Conservation (phyloP, 768 basidiomycete genomes). For the Suillus tomentosus region DNA sequence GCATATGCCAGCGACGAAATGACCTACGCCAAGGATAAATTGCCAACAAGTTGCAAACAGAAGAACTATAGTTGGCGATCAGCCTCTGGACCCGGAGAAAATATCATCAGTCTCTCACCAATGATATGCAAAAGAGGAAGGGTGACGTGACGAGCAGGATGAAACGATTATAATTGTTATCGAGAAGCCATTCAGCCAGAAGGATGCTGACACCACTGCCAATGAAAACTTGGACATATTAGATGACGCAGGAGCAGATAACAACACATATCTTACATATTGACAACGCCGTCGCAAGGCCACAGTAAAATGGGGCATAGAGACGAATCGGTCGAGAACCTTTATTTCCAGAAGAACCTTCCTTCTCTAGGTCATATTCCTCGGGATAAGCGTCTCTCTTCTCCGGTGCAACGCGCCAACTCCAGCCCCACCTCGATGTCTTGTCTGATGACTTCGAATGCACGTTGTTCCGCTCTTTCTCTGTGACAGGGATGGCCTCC, state of each 20-base stretch:
- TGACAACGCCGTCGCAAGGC: conserved; percentile 62
- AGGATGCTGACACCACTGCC: conserved; percentile 59
- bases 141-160: conserved; percentile 64
- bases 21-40: conserved; percentile 60
- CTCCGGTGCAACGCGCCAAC: conserved; percentile 45
- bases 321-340: conserved; percentile 53
- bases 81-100: conserved; percentile 9
- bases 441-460: conserved; percentile 8
- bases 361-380: conserved; percentile 58
- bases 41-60: conserved; percentile 65
- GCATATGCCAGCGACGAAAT: conserved; percentile 8
- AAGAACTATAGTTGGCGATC: conserved; percentile 56
- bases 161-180: conserved; percentile 62
- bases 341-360: conserved; percentile 26
- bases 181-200: conserved; percentile 70
- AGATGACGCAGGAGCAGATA: conserved; percentile 12
- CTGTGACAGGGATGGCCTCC: conserved; percentile 26
- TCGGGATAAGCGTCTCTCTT: conserved; percentile 15
- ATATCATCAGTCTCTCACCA: conserved; percentile 46
- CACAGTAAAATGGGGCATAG: conserved; percentile 73
- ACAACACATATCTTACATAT: conserved; percentile 49
- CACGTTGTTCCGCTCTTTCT: conserved; percentile 13
- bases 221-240: conserved; percentile 59
- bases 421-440: conserved; percentile 35
- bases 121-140: conserved; percentile 72